Percentiles rank a stretch among this genome's conserved stretches.
These are phyloP conservation scores for Chionographis japonica DNA, from an alignment of 106 monocot species.

Conservation along the genomic window DNA sequence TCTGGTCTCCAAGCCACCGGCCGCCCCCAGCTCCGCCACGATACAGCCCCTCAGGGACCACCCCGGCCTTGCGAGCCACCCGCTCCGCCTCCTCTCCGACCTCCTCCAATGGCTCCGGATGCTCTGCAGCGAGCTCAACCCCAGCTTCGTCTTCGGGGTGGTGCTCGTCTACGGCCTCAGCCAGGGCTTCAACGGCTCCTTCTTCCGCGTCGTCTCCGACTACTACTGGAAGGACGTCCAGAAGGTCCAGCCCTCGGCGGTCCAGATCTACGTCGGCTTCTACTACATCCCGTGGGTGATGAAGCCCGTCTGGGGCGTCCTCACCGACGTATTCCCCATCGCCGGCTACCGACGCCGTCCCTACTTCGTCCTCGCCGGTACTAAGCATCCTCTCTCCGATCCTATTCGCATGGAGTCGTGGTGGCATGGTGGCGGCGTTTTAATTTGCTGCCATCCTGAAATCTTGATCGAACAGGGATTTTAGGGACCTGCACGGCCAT, in stretches of 20 bases:
- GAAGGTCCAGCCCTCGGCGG: slow-evolving; percentile 58
- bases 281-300: slow-evolving; percentile 60
- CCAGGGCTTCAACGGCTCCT: slow-evolving; percentile 59
- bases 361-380: slow-evolving; percentile 69
- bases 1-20: neutral
- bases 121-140: slow-evolving; percentile 44
- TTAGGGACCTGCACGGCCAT: slow-evolving; percentile 22
- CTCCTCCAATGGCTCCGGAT: slow-evolving; percentile 54
- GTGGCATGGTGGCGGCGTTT: too few species aligned
- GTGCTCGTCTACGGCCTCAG: slow-evolving; percentile 59
- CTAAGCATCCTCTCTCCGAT: too few species aligned
- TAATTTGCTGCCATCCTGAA: neutral
- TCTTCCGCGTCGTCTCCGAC: slow-evolving; percentile 52
- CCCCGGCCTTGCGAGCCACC: neutral
- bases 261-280: slow-evolving; percentile 52
- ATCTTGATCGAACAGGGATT: slow-evolving; percentile 20
- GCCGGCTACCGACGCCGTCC: slow-evolving; percentile 63
- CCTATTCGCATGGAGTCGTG: too few species aligned
- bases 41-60: too few species aligned
- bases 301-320: slow-evolving; percentile 80
- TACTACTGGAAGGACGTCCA: slow-evolving; percentile 97
- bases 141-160: slow-evolving; percentile 57
- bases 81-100: slow-evolving; percentile 1
- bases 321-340: slow-evolving; percentile 73
- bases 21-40: neutral